Evolutionary conservation across 2,329 filamentous ascomycete genomes (phyloP).

Genomic region (Diaporthe citrichinensis): DNA sequence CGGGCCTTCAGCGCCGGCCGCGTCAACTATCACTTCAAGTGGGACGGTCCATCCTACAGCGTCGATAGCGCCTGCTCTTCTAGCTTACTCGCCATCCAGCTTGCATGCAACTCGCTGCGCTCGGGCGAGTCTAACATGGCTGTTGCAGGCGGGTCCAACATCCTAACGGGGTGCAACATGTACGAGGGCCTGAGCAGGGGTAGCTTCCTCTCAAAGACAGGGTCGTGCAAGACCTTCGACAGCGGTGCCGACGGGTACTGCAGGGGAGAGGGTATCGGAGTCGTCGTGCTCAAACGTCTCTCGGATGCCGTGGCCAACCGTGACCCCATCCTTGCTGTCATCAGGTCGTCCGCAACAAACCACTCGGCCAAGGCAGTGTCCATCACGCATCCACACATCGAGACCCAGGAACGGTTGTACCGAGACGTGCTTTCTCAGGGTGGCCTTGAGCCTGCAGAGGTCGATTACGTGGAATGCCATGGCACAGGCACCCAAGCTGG

Average conservation of each 20-base stretch:
- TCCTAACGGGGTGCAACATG: slow-evolving; percentile 76
- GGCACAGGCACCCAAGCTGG: slow-evolving; percentile 90
- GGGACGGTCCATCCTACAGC: slow-evolving; percentile 52
- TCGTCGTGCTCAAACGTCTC: slow-evolving; percentile 63
- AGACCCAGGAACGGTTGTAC: slow-evolving; percentile 80
- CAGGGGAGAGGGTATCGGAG: slow-evolving; percentile 62
- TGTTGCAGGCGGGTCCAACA: slow-evolving; percentile 73
- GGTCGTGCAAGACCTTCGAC: slow-evolving; percentile 53
- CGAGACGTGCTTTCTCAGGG: slow-evolving; percentile 78
- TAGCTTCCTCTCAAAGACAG: slow-evolving; percentile 68
- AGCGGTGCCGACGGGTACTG: slow-evolving; percentile 62
- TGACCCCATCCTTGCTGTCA: slow-evolving; percentile 53
- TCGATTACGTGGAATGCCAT: slow-evolving; percentile 91
- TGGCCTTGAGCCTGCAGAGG: slow-evolving; percentile 80
- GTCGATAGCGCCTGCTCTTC: slow-evolving; percentile 58
- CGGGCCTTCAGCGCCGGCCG: slow-evolving; percentile 51
- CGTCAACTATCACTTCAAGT: slow-evolving; percentile 55
- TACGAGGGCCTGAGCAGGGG: slow-evolving; percentile 74
- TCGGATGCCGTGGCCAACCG: slow-evolving; percentile 61
- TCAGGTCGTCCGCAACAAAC: slow-evolving; percentile 68
- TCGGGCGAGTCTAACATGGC: slow-evolving; percentile 74
- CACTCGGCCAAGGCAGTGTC: slow-evolving; percentile 73
- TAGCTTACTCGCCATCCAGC: slow-evolving; percentile 55
- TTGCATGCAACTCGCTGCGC: slow-evolving; percentile 67
- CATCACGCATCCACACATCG: slow-evolving; percentile 74